Conservation (phyloP, 2,329 filamentous ascomycete genomes). For the Huntiella savannae region DNA sequence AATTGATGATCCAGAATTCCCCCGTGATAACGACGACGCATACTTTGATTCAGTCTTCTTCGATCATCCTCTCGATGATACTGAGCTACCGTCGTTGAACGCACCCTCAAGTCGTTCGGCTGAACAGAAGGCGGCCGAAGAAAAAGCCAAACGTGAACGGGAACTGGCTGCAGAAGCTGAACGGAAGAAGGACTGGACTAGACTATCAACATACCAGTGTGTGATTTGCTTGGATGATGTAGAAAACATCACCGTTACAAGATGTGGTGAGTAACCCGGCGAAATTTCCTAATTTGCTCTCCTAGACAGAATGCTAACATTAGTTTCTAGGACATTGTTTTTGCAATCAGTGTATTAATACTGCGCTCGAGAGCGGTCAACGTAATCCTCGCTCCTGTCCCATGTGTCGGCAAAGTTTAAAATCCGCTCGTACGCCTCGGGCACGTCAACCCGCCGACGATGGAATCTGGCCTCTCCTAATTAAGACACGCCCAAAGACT, state of each 20-base stretch:
- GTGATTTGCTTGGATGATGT: slow-evolving; percentile 49
- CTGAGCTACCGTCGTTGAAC: no score
- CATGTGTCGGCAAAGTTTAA: slow-evolving; percentile 40
- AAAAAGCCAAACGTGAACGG: background rate
- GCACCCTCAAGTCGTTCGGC: no score
- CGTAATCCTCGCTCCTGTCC: slow-evolving; percentile 38
- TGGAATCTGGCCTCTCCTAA: no score
- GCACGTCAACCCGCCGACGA: no score
- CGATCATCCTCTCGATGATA: no score
- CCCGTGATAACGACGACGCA: no score
- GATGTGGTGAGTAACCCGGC: slow-evolving; percentile 36
- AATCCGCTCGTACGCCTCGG: no score
- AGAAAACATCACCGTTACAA: slow-evolving; percentile 39
- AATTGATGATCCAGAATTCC: no score
- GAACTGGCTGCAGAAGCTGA: slow-evolving; percentile 17
- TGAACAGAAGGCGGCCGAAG: background rate
- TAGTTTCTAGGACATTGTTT: slow-evolving; percentile 35
- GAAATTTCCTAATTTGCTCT: background rate
- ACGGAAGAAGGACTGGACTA: slow-evolving; percentile 26
- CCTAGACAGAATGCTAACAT: background rate
- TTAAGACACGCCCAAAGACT: no score
- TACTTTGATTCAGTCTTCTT: no score
- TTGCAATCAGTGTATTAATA: slow-evolving; percentile 36
- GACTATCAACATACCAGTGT: slow-evolving; percentile 40
- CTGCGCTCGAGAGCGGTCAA: slow-evolving; percentile 32